These are phyloP conservation scores for Aspergillus bertholletiae DNA, from an alignment of 495 filamentous ascomycete genomes.

Conservation along the genomic window DNA sequence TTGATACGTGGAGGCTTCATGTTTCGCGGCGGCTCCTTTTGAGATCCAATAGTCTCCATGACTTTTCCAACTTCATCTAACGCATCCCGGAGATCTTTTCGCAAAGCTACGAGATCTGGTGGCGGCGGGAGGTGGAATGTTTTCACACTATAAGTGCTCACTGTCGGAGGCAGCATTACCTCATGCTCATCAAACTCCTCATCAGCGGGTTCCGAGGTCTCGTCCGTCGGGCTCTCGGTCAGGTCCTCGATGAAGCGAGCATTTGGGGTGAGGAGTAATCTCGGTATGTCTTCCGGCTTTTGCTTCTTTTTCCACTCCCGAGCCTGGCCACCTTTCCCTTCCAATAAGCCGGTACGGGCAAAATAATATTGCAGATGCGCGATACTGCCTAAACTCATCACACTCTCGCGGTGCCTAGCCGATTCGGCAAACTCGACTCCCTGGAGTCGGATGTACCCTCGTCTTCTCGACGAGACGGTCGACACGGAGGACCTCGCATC, in stretches of 20 bases:
- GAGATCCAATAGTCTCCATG: constrained; percentile 48
- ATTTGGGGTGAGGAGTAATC: constrained; percentile 42
- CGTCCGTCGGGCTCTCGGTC: constrained; percentile 54
- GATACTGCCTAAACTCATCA: constrained; percentile 93
- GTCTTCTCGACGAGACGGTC: constrained; percentile 52
- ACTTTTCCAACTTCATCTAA: constrained; percentile 66
- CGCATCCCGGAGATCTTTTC: constrained; percentile 66
- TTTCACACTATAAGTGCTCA: constrained; percentile 90
- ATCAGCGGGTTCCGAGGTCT: constrained; percentile 34
- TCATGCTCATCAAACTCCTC: constrained; percentile 53
- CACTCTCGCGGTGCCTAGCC: constrained; percentile 83
- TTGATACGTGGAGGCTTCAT: constrained; percentile 29
- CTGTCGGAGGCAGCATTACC: constrained; percentile 88
- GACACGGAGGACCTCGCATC: constrained; percentile 52
- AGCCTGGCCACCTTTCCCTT: constrained; percentile 86
- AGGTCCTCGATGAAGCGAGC: constrained; percentile 39
- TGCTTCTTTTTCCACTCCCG: constrained; percentile 65
- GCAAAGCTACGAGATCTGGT: constrained; percentile 73
- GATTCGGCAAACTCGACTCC: constrained; percentile 89
- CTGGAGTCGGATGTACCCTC: constrained; percentile 88
- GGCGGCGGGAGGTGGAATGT: constrained; percentile 83
- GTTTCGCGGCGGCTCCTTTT: constrained; percentile 27
- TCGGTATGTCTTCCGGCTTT: constrained; percentile 35
- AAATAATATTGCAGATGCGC: constrained; percentile 98
- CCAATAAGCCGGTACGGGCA: constrained; percentile 85